A percentile compares a stretch with the other conserved stretches of the same genome.
phyloP scores from a whole-genome alignment of 164 flowering plant genomes.

The Nymphaea thermarum region DNA sequence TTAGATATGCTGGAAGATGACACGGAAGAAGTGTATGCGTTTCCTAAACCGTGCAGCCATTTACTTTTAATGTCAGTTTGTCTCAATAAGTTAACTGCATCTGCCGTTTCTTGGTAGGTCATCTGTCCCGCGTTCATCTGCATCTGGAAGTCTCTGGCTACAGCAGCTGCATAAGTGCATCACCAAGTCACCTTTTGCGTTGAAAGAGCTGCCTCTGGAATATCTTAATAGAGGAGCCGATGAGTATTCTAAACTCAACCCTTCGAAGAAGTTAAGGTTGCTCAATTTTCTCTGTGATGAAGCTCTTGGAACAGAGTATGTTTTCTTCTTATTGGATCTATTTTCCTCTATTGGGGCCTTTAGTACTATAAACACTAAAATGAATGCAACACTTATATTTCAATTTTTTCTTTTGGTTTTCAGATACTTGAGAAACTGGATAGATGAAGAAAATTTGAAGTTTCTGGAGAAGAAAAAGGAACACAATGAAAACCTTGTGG shows the following conservation, averaged over 20 bases:
- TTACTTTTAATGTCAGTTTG: neutral
- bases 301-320: constrained; percentile 63
- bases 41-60: neutral
- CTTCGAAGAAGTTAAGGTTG: constrained; percentile 51
- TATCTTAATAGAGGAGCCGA: constrained; percentile 20
- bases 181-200: constrained; percentile 25
- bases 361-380: neutral
- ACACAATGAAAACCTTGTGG: constrained; percentile 41
- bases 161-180: constrained; percentile 41
- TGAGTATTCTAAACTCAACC: constrained; percentile 36
- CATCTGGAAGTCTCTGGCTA: constrained; percentile 40
- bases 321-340: constrained; percentile 2
- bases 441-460: constrained; percentile 37
- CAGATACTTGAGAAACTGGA: constrained; percentile 62
- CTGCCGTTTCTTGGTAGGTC: constrained; percentile 18
- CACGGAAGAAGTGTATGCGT: constrained; percentile 39
- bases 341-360: neutral
- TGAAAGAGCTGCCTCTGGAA: constrained; percentile 22
- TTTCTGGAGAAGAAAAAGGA: constrained; percentile 33
- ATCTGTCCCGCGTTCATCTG: constrained; percentile 12
- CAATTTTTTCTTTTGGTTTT: neutral
- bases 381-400: too few species aligned
- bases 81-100: neutral
- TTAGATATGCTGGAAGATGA: constrained; percentile 37
- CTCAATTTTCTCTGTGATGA: constrained; percentile 74